These are phyloP conservation scores for Myriosclerotinia duriaeana DNA, from an alignment of 2,329 filamentous ascomycete species.

Conservation along the genomic window DNA sequence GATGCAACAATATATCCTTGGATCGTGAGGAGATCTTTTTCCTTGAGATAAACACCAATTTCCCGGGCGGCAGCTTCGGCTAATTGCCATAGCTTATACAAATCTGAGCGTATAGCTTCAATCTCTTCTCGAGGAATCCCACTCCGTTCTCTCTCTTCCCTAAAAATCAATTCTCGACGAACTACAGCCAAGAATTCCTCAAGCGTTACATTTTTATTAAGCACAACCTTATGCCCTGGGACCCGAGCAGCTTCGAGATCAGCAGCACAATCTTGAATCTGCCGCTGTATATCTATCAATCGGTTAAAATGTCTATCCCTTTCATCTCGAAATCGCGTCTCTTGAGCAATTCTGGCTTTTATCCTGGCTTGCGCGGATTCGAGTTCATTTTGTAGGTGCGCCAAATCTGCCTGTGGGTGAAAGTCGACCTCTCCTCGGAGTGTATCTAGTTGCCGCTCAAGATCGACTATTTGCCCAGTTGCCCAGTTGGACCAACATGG, in stretches of 20 bases:
- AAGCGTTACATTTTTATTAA: constrained; percentile 2
- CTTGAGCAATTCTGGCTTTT: constrained; percentile 10
- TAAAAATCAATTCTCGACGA: constrained; percentile 5
- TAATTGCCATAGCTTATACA: constrained; percentile 15
- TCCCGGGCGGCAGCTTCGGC: constrained; percentile 12
- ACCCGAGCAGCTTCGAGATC: constrained; percentile 16
- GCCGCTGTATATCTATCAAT: constrained; percentile 16
- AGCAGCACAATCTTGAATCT: constrained; percentile 11
- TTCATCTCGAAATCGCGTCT: constrained; percentile 13
- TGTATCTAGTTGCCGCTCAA: neutral
- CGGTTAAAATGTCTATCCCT: constrained; percentile 22
- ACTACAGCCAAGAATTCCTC: constrained; percentile 20
- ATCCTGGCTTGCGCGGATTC: constrained; percentile 8
- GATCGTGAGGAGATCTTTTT: constrained; percentile 1
- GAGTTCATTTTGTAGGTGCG: neutral
- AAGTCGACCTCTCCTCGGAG: neutral
- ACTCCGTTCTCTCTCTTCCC: neutral
- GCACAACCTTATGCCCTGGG: neutral
- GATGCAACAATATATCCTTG: constrained; percentile 15
- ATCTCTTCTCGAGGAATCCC: constrained; percentile 2
- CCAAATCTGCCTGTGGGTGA: neutral
- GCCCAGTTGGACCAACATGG: constrained; percentile 14
- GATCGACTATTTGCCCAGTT: neutral
- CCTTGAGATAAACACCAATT: constrained; percentile 10
- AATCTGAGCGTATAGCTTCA: constrained; percentile 5